These are phyloP conservation scores for Mycena rebaudengoi DNA, from an alignment of 768 basidiomycete species.

Conservation along the genomic window DNA sequence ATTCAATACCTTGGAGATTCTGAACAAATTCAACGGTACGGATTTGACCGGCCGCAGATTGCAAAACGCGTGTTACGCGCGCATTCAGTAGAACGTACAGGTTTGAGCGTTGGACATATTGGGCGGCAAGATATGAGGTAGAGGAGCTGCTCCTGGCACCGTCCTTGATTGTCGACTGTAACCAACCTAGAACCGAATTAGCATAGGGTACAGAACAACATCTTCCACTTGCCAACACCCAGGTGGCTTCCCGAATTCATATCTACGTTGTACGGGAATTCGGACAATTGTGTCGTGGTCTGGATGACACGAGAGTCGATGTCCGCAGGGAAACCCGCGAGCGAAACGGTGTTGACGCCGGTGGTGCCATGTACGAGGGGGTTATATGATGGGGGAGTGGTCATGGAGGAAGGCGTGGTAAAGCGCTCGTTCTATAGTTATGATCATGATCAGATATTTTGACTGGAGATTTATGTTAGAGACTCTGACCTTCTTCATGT, in stretches of 20 bases:
- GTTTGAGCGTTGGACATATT: slow-evolving; percentile 37
- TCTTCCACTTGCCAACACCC: slow-evolving; percentile 18
- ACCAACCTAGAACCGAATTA: slow-evolving; percentile 31
- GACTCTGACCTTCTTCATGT: slow-evolving; percentile 21
- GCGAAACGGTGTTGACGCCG: slow-evolving; percentile 32
- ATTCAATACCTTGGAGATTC: neutral
- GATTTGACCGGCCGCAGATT: slow-evolving; percentile 8
- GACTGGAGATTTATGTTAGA: no score
- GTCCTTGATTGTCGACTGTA: slow-evolving; percentile 27
- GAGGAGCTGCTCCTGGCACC: slow-evolving; percentile 40
- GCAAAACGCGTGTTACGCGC: slow-evolving; percentile 32
- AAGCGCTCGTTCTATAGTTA: slow-evolving; percentile 38
- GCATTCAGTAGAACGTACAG: slow-evolving; percentile 38
- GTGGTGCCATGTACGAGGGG: slow-evolving; percentile 34
- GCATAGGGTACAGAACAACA: neutral
- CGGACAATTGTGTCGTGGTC: slow-evolving; percentile 29
- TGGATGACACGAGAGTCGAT: slow-evolving; percentile 32
- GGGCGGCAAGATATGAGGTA: slow-evolving; percentile 39
- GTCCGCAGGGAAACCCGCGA: slow-evolving; percentile 27
- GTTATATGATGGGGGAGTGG: slow-evolving; percentile 34
- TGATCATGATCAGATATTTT: neutral
- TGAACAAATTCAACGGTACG: neutral
- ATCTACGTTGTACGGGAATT: slow-evolving; percentile 25
- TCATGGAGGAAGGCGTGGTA: slow-evolving; percentile 34
- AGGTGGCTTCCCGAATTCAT: slow-evolving; percentile 22